Base-by-base conservation (phyloP, 2,329 filamentous ascomycete genomes). In the Aureobasidium sp. region DNA sequence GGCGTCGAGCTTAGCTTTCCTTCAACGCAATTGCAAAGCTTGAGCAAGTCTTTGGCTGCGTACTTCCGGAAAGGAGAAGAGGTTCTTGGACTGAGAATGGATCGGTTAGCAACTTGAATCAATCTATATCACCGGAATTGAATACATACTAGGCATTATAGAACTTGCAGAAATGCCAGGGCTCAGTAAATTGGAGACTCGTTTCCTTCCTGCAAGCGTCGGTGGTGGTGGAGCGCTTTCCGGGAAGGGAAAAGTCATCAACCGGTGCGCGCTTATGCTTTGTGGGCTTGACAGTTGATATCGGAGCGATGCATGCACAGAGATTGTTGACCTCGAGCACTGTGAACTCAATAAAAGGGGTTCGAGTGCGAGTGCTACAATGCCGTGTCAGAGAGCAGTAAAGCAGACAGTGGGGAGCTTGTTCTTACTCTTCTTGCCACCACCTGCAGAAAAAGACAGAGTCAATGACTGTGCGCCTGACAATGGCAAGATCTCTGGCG, bases 381-480 rank as follows among this genome's bases (percentile, higher is more conserved):
- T n/a, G n/a, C n/a, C n/a, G n/a, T 38, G 20, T 23, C 13, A 20
- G 20, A 23, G 20, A 38, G 2, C 20, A 54, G 3, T 33, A 7
- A 8, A 13, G 11, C 13, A 38, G 3, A 13, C 18, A 25, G 6
- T 10, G 5, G 4, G 4, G 5, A 36, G 33, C 15, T 16, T 3
- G 25, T n/a, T n/a, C 51, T 38, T 54, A 54, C 51, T 54, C 51
- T n/a, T 31, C 36, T 6, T 38, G 51, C 51, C 51, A 54, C 51
- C 51, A 54, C 51, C 25, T 54, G 51, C 51, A 54, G 31, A 54
- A 54, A n/a, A 36, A 54, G 1, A 23, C 6, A 11, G 36, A 31
- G 18, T 54, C 51, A n/a, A 6, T 38, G 51, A 54, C 31, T 9
- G 51, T 54, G 9, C 51, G 31, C 13, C 51, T 20, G 27, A 54